phyloP scores from a whole-genome alignment of 2,329 filamentous ascomycete genomes.

The Alternaria dauci region DNA sequence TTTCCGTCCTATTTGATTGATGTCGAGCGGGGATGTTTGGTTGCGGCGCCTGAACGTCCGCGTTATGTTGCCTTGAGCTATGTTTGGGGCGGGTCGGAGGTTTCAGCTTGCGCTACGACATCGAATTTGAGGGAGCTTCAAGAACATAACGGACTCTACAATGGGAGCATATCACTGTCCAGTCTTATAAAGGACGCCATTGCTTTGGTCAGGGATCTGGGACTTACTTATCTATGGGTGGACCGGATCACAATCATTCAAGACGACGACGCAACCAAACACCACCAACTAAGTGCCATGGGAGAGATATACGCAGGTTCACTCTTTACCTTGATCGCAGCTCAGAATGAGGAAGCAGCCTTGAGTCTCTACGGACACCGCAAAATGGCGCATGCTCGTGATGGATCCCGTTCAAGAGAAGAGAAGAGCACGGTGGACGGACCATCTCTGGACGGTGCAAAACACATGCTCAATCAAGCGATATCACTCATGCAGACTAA shows the following conservation, averaged over 20 bases:
- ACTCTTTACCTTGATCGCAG: conserved; percentile 23
- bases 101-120: conserved; percentile 1
- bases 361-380: conserved; percentile 7
- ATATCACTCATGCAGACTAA: conserved; percentile 14
- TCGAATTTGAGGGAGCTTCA: neutral
- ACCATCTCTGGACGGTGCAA: neutral
- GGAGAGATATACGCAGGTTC: conserved; percentile 23
- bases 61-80: conserved; percentile 26
- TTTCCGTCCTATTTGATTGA: conserved; percentile 15
- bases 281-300: conserved; percentile 22
- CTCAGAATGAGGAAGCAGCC: conserved; percentile 15
- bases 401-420: neutral
- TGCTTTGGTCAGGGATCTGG: conserved; percentile 8
- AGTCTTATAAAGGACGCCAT: conserved; percentile 20
- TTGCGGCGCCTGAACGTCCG: conserved; percentile 6
- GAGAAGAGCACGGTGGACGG: neutral
- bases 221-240: conserved; percentile 13
- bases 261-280: conserved; percentile 13
- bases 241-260: conserved; percentile 21
- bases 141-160: neutral
- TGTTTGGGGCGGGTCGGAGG: neutral
- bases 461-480: conserved; percentile 5
- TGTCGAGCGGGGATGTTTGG: conserved; percentile 12
- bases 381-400: neutral
- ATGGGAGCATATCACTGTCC: conserved; percentile 11